These are phyloP conservation scores for Aspergillus sclerotialis DNA, from an alignment of 2,329 filamentous ascomycete species.

Conservation along the genomic window DNA sequence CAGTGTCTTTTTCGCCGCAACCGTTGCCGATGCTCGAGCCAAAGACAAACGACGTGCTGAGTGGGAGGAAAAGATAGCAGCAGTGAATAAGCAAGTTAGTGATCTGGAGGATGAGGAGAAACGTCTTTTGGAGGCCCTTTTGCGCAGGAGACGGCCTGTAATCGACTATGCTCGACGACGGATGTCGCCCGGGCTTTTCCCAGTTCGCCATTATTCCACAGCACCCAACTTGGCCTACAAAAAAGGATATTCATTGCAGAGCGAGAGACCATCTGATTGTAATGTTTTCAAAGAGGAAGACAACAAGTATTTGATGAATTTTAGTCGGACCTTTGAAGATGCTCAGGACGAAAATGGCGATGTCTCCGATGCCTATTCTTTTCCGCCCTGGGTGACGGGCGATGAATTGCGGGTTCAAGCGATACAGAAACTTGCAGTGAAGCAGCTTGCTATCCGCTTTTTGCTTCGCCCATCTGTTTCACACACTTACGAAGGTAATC, in stretches of 20 bases:
- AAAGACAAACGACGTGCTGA: slow-evolving; percentile 35
- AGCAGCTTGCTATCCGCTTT: slow-evolving; percentile 32
- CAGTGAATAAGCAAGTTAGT: slow-evolving; percentile 35
- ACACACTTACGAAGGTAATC: slow-evolving; percentile 29
- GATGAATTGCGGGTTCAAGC: slow-evolving; percentile 28
- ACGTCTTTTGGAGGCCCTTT: slow-evolving; percentile 26
- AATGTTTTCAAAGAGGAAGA: not conserved
- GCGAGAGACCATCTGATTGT: not conserved
- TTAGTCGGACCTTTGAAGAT: slow-evolving; percentile 5
- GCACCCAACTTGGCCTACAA: not conserved
- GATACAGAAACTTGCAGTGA: slow-evolving; percentile 32
- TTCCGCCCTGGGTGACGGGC: slow-evolving; percentile 21
- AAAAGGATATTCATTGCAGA: slow-evolving; percentile 3
- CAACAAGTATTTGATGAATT: slow-evolving; percentile 1
- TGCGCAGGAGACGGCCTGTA: slow-evolving; percentile 13
- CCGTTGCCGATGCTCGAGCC: slow-evolving; percentile 32
- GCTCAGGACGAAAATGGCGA: slow-evolving; percentile 12
- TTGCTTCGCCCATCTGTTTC: slow-evolving; percentile 33
- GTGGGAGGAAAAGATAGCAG: slow-evolving; percentile 36
- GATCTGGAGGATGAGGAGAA: slow-evolving; percentile 33
- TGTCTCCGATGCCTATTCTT: slow-evolving; percentile 13
- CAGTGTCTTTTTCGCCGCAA: slow-evolving; percentile 36
- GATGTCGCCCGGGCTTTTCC: not conserved
- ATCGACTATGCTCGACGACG: not conserved
- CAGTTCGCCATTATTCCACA: slow-evolving; percentile 7